Conservation (phyloP, 139 green algal species). For the Chlorella sp. region DNA sequence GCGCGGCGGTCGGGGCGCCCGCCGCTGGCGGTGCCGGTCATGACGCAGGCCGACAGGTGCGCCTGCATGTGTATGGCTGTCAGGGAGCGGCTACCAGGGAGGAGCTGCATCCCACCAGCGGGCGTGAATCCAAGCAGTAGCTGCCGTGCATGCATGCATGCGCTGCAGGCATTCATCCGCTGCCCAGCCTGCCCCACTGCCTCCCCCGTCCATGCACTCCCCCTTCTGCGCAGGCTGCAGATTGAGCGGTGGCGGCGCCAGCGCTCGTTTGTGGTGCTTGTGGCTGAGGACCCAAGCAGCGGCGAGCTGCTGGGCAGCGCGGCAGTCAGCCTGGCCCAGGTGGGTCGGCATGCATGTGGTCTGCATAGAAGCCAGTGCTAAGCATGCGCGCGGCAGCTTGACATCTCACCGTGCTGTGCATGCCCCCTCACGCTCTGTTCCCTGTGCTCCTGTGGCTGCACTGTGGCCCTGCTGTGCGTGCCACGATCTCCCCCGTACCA, state of each 20-base stretch:
- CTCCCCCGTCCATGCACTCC: background rate
- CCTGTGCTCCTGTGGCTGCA: background rate
- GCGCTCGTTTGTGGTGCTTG: constrained; percentile 26
- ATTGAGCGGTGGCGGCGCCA: constrained; percentile 10
- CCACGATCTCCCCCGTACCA: background rate
- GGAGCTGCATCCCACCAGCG: too few species aligned
- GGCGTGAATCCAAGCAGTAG: too few species aligned
- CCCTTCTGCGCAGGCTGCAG: constrained; percentile 23
- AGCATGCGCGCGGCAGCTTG: background rate
- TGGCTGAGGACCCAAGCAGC: constrained; percentile 27
- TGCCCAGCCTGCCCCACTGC: too few species aligned
- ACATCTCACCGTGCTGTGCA: too few species aligned
- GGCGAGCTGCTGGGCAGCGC: constrained; percentile 37
- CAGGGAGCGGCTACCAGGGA: too few species aligned
- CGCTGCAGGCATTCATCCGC: too few species aligned
- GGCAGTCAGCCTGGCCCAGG: constrained; percentile 42
- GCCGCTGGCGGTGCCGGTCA: background rate
- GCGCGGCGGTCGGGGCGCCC: too few species aligned
- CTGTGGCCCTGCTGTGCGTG: background rate
- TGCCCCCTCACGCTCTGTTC: background rate
- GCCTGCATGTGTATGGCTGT: too few species aligned
- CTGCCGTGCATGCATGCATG: too few species aligned
- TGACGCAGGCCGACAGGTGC: background rate
- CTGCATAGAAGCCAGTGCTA: background rate
- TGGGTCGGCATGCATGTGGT: background rate